Evolutionary conservation across 768 basidiomycete genomes (phyloP), one percentile per base, ranked within the genome.

Genomic region (Pulveroboletus sp.): DNA sequence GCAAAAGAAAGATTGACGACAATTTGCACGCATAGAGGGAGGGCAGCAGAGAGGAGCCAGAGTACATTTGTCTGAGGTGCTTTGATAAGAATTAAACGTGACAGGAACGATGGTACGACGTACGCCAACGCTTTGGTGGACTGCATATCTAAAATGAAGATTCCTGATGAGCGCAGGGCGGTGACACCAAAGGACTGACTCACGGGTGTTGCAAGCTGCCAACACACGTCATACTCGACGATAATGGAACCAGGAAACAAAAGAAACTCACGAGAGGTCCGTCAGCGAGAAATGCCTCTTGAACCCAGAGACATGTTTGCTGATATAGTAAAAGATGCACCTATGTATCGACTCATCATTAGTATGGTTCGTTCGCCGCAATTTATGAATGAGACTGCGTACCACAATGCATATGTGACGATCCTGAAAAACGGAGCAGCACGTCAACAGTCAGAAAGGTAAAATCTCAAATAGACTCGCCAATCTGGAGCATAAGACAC

Each of bases 401-500:
- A 90, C 89, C 79, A 80, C 37, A 88, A 68, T 5, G 63, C 65
- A 35, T 82, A 72, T 4, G 85, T 87, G 32, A 90, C 56, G 50
- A 81, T 62, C 89, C 89, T 90, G 55, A 45, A 17, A 35, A 26
- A 27, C 17, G 13, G 19, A 6, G 10, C 29, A n/a, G n/a, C 14
- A 31, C 8, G 5, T 20, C 23, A 27, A 39, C 22, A 9, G 23
- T 54, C 42, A 54, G 45, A 29, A 36, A 6, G 19, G 20, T 16
- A 22, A 27, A 13, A 31, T 17, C 8, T 40, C 4, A 2, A 16
- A 2, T 17, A 16, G 13, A 22, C 79, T 59, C 61, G 88, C 88
- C 89, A 91, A 62, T 91, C 89, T 0, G 84, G 82, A 12, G 79
- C 76, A 69, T 90, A 89, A 0, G 85, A 85, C 8, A 75, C 20